phyloP scores from a whole-genome alignment of 2,329 filamentous ascomycete genomes.

The Colletotrichum aenigma region DNA sequence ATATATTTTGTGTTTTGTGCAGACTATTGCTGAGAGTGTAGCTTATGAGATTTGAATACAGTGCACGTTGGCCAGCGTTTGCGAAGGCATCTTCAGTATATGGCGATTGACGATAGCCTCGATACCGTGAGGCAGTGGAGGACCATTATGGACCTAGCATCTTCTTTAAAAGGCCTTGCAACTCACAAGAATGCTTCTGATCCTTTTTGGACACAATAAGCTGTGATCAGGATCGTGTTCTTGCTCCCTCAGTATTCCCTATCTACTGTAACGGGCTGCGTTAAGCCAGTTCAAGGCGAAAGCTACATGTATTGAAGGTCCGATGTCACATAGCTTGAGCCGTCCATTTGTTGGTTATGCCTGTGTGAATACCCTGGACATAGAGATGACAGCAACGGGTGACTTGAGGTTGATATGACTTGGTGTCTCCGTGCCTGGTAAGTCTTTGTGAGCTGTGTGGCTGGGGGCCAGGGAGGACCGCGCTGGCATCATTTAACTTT shows the following conservation, averaged over 20 bases:
- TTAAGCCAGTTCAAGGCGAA: fast-evolving
- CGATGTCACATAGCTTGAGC: fast-evolving
- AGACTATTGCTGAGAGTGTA: not conserved
- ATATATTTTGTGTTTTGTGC: too few relatives aligned
- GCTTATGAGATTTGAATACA: not conserved
- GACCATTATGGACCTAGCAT: not conserved
- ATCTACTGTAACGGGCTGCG: not conserved
- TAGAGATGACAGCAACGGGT: not conserved
- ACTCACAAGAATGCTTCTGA: fast-evolving
- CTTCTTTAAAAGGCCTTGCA: not conserved
- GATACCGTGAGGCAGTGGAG: fast-evolving
- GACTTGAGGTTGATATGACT: too few relatives aligned
- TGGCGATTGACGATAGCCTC: too few relatives aligned
- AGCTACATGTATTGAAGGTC: not conserved
- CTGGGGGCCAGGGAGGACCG: too few relatives aligned
- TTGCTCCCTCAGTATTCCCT: not conserved
- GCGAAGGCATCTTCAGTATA: not conserved
- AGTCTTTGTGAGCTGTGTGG: too few relatives aligned
- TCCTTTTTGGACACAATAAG: not conserved
- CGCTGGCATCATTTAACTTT: too few relatives aligned
- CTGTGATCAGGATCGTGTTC: not conserved
- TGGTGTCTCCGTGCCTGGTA: too few relatives aligned
- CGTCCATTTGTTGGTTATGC: fast-evolving
- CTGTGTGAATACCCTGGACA: fast-evolving
- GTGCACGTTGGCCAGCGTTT: fast-evolving